Conservation (phyloP, 306 rosid species). For the Dicorynia guianensis region DNA sequence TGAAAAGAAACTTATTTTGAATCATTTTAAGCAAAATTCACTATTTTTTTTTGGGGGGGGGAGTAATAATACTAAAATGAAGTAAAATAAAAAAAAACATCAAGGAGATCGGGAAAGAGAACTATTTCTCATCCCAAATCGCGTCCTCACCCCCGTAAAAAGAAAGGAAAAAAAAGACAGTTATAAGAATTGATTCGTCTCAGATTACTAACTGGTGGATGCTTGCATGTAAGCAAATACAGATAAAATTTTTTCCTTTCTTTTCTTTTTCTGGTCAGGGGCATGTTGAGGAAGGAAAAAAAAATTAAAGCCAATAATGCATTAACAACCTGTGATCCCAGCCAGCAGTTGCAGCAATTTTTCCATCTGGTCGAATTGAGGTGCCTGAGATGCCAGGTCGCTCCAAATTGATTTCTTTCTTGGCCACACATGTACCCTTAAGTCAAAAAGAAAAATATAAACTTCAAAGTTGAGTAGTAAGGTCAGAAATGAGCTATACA, state of each 20-base stretch:
- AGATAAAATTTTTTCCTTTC: not conserved
- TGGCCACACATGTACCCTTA: conserved; percentile 73
- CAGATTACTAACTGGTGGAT: no score
- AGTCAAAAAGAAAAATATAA: conserved; percentile 31
- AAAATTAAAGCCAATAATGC: not conserved
- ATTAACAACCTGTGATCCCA: conserved; percentile 92
- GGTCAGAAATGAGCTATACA: conserved; percentile 15
- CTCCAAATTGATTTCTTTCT: conserved; percentile 81
- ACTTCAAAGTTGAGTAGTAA: not conserved
- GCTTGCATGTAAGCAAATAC: not conserved
- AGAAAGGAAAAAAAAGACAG: no score
- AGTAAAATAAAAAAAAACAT: no score
- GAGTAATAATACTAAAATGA: conserved; percentile 18
- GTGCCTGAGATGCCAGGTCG: conserved; percentile 87
- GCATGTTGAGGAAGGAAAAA: not conserved
- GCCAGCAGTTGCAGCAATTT: conserved; percentile 90
- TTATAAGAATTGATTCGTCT: no score
- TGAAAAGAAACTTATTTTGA: conserved; percentile 26
- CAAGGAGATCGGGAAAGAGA: no score
- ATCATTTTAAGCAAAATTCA: not conserved
- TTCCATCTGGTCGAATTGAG: conserved; percentile 80
- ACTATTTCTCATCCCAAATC: no score
- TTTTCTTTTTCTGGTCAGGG: not conserved
- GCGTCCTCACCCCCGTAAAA: no score
- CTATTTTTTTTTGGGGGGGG: no score